Evolutionary conservation across 495 filamentous ascomycete genomes (phyloP), one percentile per base, ranked within the genome.

Genomic region (Penicillium lividum): DNA sequence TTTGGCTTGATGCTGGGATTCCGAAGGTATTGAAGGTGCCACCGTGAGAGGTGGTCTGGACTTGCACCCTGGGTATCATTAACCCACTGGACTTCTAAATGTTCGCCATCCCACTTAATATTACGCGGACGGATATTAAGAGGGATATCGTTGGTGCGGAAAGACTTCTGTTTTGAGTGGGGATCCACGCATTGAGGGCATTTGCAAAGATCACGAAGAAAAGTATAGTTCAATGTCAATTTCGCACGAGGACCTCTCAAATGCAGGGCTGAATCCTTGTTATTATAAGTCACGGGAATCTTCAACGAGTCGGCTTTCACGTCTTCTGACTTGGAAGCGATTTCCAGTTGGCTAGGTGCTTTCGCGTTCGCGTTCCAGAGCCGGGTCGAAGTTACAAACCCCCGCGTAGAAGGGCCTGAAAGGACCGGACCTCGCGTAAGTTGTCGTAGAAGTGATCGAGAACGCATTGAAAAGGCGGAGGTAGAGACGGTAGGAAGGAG

Each of bases 151-250:
- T 77, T 75, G 0, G 88, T 89, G 27, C 87, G 80, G 72, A 93
- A 93, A 31, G 81, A 84, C 71, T 93, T 93, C 67, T 98, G 93
- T 54, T 85, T 88, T 0, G 91, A 92, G 53, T 88, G 82, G 2
- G 82, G 81, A 70, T 96, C 86, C 42, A 93, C 80, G 71, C 93
- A 97, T 3, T 25, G 60, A 4, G 78, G 67, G 63, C 93, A 97
- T 38, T 76, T 63, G 69, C 93, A 98, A 40, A 81, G 65, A 67
- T 98, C 93, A 31, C 93, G 88, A 16, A 96, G 82, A 68, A 85
- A 88, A 47, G 84, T 53, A 33, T 71, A 65, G n/a, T 60, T 55
- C 15, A 66, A 33, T 6, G 16, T 43, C 6, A 47, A 22, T 15
- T 33, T 10, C 1, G 1, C 13, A 22, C 44, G 38, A 8, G 33